Evolutionary conservation across 176 grass and related monocot genomes (phyloP), one percentile per base, ranked within the genome.

Genomic region (Eremochloa ophiuroides): DNA sequence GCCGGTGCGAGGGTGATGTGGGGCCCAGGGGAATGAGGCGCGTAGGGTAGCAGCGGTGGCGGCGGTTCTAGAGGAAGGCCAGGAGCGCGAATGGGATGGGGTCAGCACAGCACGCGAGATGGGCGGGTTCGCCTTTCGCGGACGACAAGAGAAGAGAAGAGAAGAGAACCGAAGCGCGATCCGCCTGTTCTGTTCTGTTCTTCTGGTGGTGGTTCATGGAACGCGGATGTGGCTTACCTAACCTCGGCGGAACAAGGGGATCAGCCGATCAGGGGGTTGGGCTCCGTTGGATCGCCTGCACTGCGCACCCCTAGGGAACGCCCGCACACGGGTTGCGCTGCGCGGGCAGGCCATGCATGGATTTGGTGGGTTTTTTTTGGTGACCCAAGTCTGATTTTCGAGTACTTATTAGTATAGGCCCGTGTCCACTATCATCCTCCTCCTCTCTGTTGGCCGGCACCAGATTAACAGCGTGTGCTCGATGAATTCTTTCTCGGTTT

Each of bases 61-160:
- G 47, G 29, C 41, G 47, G 29, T 83, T 79, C 81, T 73, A 38
- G 74, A 83, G 70, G 22, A 83, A 76, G 22, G 12, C 64, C 4
- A 30, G 5, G 10, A 69, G 44, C 26, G 47, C 77, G 26, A 58
- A 15, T 3, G 11, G 37, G 33, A 47, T 46, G 37, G 50, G 37
- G 11, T n/a, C 51, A 55, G 8, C 22, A 0, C 15, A 23, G 42
- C 5, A 39, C 38, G 58, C 41, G 14, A 51, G 58, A 23, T 27
- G 20, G 29, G 34, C 3, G 50, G 44, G 2, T 69, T 68, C 50
- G 38, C 1, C 50, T 55, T 55, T 10, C 50, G 50, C 22, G 18
- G 33, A 34, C 44, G 5, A 2, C 29, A 22, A 7, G 0, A 17
- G 23, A 59, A 5, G n/a, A n/a, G n/a, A 34, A 63, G 5, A 2